These are phyloP conservation scores for Calophaca sinica DNA, from an alignment of 306 rosid genomes.

Conservation along the genomic window DNA sequence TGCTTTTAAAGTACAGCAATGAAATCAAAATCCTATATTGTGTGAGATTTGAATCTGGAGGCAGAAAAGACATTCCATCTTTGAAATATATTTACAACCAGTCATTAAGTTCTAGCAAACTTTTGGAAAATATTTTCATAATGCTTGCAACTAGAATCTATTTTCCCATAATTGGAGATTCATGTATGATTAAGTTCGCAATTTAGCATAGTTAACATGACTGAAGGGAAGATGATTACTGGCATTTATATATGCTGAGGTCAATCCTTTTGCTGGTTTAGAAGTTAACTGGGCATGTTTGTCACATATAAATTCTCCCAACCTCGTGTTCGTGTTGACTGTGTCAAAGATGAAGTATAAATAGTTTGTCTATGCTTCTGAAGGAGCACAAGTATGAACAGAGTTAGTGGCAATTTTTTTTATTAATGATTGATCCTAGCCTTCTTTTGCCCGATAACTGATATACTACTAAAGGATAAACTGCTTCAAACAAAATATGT, in stretches of 20 bases:
- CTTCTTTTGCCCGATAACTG: not conserved
- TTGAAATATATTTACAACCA: not conserved
- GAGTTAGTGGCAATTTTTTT: not conserved
- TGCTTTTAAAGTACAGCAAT: not conserved
- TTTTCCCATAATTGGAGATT: not conserved
- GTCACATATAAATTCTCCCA: not conserved
- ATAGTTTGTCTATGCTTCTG: constrained; percentile 5
- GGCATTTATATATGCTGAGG: not conserved
- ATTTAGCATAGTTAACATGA: constrained; percentile 10
- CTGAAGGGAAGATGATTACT: constrained; percentile 5
- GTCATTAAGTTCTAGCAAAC: constrained; percentile 22
- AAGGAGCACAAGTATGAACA: constrained; percentile 8
- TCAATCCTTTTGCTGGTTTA: not conserved
- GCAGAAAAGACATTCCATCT: not conserved
- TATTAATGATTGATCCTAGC: not conserved
- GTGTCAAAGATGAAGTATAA: not conserved
- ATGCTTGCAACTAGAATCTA: not conserved
- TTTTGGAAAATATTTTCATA: not conserved
- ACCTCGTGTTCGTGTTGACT: not conserved
- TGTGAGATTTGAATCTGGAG: constrained; percentile 15
- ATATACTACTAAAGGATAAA: not conserved
- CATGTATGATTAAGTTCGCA: constrained; percentile 12
- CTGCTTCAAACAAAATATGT: not conserved
- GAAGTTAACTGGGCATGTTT: not conserved
- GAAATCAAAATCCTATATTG: not conserved